Evolutionary conservation across 2,329 filamentous ascomycete genomes (phyloP).

Genomic region (Xylariales sp.): DNA sequence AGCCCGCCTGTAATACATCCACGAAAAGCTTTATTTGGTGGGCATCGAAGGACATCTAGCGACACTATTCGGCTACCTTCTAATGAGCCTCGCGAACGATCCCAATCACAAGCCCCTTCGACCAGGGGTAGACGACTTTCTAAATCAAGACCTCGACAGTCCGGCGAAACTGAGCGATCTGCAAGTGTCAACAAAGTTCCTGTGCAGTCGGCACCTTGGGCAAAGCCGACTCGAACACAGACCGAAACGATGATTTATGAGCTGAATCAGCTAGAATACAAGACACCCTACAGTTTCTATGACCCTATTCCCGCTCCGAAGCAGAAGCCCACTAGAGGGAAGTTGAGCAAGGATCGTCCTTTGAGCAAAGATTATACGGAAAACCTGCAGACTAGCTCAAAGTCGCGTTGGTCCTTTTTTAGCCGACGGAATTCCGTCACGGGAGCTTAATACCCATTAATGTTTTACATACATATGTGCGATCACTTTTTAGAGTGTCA

Average conservation of each 20-base stretch:
- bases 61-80: slow-evolving; percentile 31
- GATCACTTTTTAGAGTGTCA: neutral
- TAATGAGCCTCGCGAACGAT: slow-evolving; percentile 11
- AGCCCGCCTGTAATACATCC: slow-evolving; percentile 8
- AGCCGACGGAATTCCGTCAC: slow-evolving; percentile 33
- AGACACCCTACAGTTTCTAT: slow-evolving; percentile 15
- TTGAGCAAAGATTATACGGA: slow-evolving; percentile 13
- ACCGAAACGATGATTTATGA: slow-evolving; percentile 27
- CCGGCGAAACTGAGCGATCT: slow-evolving; percentile 25
- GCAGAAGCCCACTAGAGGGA: slow-evolving; percentile 25
- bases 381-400: slow-evolving; percentile 1
- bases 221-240: slow-evolving; percentile 20
- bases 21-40: slow-evolving; percentile 33
- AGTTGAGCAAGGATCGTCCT: slow-evolving; percentile 33
- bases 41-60: slow-evolving; percentile 24
- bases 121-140: slow-evolving; percentile 41
- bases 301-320: slow-evolving; percentile 16
- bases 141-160: slow-evolving; percentile 36
- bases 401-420: slow-evolving; percentile 37
- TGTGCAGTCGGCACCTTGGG: slow-evolving; percentile 27
- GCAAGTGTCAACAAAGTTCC: slow-evolving; percentile 28
- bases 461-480: neutral
- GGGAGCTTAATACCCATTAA: slow-evolving; percentile 11
- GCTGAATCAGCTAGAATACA: slow-evolving; percentile 25
- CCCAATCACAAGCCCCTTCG: slow-evolving; percentile 25